Conservation (phyloP, 371 early-diverging fungal genomes). For the Circinella minor region DNA sequence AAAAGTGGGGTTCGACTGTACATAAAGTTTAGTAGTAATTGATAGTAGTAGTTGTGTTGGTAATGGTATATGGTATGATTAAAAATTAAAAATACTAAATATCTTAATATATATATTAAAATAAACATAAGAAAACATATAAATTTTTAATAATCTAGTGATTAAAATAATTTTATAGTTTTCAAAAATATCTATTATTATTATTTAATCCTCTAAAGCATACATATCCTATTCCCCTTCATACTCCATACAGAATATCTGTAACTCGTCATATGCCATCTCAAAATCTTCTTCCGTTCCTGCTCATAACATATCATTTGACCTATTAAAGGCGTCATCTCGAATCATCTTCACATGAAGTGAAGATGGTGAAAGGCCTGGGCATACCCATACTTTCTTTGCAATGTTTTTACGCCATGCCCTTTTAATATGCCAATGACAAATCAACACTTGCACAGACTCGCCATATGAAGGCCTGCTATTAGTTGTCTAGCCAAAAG, state of each 20-base stretch:
- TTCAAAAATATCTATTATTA: too few species aligned
- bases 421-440: conserved; percentile 16
- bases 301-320: conserved; percentile 12
- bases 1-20: too few species aligned
- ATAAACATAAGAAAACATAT: too few species aligned
- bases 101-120: too few species aligned
- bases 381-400: neutral
- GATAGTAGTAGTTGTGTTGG: too few species aligned
- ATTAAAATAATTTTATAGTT: too few species aligned
- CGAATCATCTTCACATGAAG: neutral
- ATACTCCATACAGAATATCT: neutral
- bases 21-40: too few species aligned
- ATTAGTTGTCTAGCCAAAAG: too few species aligned
- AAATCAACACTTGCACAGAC: neutral
- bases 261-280: neutral
- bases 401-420: conserved; percentile 13
- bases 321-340: neutral
- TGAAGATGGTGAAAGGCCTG: neutral
- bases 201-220: too few species aligned
- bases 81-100: too few species aligned
- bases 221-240: neutral
- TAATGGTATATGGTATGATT: too few species aligned
- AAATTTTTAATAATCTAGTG: too few species aligned
- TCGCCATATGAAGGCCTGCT: conserved; percentile 15
- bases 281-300: conserved; percentile 7